Conservation (phyloP, 345 rosid genomes). For the Salix purpurea region DNA sequence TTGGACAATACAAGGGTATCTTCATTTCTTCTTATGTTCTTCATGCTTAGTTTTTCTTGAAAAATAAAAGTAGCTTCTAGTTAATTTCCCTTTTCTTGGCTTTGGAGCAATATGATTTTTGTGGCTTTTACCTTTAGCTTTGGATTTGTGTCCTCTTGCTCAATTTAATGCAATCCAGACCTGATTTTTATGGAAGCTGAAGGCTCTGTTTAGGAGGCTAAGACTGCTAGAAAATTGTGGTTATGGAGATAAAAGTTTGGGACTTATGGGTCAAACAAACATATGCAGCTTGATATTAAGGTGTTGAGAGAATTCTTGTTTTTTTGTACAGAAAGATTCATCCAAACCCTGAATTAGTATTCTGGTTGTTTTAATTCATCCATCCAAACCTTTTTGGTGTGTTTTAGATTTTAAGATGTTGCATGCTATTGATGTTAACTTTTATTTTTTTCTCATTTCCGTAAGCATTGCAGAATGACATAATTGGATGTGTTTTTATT, state of each 20-base stretch:
- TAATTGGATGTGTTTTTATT: background rate
- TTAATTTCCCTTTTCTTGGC: background rate
- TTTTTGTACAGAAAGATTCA: background rate
- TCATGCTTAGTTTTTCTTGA: background rate
- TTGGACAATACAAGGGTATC: background rate
- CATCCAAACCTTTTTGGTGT: background rate
- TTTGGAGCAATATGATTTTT: background rate
- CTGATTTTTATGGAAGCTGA: constrained; percentile 9
- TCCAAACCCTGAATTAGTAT: background rate
- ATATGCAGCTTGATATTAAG: no score
- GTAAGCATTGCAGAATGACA: background rate
- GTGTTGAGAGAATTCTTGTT: background rate
- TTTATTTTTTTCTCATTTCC: background rate
- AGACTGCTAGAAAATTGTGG: background rate
- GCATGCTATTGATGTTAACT: background rate
- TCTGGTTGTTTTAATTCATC: background rate
- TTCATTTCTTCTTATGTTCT: background rate
- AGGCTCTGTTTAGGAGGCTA: background rate
- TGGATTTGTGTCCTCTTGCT: background rate
- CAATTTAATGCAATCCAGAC: background rate
- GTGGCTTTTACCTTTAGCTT: background rate
- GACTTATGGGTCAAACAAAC: background rate
- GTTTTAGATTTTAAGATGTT: background rate
- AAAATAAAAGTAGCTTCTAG: background rate
- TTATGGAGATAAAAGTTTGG: background rate